Evolutionary conservation across 208 protist genomes (phyloP).

Genomic region (Sergeia podlipaevii): DNA sequence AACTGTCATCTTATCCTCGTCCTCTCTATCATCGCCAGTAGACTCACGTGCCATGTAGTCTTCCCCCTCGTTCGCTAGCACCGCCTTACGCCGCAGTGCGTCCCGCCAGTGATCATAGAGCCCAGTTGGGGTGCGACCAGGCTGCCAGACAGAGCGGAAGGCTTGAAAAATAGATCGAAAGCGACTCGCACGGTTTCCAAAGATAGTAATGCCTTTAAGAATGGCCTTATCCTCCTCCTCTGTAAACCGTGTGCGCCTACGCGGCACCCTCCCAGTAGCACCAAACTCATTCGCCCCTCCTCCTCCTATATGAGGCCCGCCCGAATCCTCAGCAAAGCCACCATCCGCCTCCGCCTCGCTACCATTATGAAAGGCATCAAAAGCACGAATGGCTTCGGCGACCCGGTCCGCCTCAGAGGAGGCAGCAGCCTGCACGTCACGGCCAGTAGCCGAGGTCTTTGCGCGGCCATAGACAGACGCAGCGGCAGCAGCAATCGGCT

Average conservation of each 20-base stretch:
- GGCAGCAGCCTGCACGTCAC: too few species aligned
- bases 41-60: background rate
- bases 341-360: slow-evolving; percentile 6
- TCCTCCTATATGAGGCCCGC: background rate
- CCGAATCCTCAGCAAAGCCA: too few species aligned
- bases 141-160: slow-evolving; percentile 56
- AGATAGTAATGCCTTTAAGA: slow-evolving; percentile 63
- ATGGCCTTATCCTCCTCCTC: slow-evolving; percentile 71
- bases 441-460: too few species aligned
- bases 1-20: background rate
- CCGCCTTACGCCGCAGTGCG: slow-evolving; percentile 33
- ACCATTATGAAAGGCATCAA: slow-evolving; percentile 21
- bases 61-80: slow-evolving; percentile 17
- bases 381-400: slow-evolving; percentile 20
- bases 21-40: background rate
- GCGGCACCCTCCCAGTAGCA: background rate
- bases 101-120: slow-evolving; percentile 87
- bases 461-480: too few species aligned
- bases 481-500: too few species aligned
- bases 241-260: slow-evolving; percentile 53
- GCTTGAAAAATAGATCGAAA: slow-evolving; percentile 69
- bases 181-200: slow-evolving; percentile 26
- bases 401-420: slow-evolving; percentile 21
- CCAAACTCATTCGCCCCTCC: background rate
- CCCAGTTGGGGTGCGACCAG: slow-evolving; percentile 44